Percentiles rank a stretch among this genome's conserved stretches.
phyloP scores from a whole-genome alignment of 2,329 filamentous ascomycete genomes.

The Pleurostoma richardsiae region DNA sequence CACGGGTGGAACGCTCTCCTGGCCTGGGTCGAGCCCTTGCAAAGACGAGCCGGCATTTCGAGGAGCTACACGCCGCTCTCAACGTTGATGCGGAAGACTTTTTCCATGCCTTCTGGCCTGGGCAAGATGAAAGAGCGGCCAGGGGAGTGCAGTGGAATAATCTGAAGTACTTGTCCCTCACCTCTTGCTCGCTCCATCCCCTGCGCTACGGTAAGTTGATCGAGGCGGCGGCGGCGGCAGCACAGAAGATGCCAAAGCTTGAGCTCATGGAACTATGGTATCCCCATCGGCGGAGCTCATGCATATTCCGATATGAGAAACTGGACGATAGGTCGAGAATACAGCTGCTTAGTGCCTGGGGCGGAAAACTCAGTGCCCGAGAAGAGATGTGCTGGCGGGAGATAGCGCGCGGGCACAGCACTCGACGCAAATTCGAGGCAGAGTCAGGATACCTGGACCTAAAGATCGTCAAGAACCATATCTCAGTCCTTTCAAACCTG shows the following conservation, averaged over 20 bases:
- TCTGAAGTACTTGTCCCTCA: not conserved
- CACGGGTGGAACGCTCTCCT: not conserved
- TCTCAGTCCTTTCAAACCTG: not conserved
- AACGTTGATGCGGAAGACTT: not conserved
- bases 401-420: not conserved
- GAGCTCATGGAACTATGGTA: not conserved
- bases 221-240: not conserved
- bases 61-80: not conserved
- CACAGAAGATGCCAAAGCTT: not conserved
- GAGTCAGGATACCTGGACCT: not conserved
- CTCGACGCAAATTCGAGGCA: not conserved
- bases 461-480: not conserved
- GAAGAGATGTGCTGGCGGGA: not conserved
- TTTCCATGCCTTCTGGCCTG: not conserved
- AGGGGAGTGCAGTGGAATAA: slow-evolving; percentile 1
- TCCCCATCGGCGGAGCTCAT: not conserved
- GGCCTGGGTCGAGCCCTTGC: not conserved
- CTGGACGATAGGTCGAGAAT: not conserved
- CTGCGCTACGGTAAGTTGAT: not conserved
- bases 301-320: not conserved
- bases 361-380: not conserved
- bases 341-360: not conserved
- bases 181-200: not conserved
- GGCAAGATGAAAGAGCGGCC: not conserved
- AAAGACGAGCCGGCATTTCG: not conserved